Evolutionary conservation across 139 green algal genomes (phyloP).

Genomic region (Yamagishiella unicocca): DNA sequence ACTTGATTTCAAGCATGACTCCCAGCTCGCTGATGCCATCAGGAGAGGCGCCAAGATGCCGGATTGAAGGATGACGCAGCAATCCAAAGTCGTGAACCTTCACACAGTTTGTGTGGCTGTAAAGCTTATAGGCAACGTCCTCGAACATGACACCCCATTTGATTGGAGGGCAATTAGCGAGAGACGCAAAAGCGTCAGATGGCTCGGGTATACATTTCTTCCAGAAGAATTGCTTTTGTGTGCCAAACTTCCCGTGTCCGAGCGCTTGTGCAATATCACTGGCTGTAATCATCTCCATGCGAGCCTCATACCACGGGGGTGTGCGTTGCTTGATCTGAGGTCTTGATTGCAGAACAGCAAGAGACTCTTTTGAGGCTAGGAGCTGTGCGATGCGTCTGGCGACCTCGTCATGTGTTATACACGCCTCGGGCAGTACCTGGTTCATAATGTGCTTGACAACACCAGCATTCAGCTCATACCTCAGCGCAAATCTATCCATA

Average conservation of each 20-base stretch:
- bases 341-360: too few relatives aligned
- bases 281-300: conserved; percentile 27
- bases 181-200: too few relatives aligned
- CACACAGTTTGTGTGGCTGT: not conserved
- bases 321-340: not conserved
- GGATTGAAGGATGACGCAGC: not conserved
- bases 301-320: not conserved
- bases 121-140: conserved; percentile 8
- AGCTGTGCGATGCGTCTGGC: too few relatives aligned
- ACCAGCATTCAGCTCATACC: too few relatives aligned
- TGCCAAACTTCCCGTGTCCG: conserved; percentile 37
- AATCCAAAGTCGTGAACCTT: conserved; percentile 48
- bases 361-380: too few relatives aligned
- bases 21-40: conserved; percentile 51
- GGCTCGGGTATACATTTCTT: too few relatives aligned
- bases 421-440: too few relatives aligned
- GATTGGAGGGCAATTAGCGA: too few relatives aligned
- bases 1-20: conserved; percentile 60
- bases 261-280: conserved; percentile 47
- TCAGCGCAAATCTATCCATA: too few relatives aligned
- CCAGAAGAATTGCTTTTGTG: conserved; percentile 16
- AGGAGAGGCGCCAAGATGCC: conserved; percentile 21
- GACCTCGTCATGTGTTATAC: too few relatives aligned
- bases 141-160: conserved; percentile 51
- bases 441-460: too few relatives aligned